Evolutionary conservation across 768 basidiomycete species (phyloP).

Genomic region (Amanita polypyramis): DNA sequence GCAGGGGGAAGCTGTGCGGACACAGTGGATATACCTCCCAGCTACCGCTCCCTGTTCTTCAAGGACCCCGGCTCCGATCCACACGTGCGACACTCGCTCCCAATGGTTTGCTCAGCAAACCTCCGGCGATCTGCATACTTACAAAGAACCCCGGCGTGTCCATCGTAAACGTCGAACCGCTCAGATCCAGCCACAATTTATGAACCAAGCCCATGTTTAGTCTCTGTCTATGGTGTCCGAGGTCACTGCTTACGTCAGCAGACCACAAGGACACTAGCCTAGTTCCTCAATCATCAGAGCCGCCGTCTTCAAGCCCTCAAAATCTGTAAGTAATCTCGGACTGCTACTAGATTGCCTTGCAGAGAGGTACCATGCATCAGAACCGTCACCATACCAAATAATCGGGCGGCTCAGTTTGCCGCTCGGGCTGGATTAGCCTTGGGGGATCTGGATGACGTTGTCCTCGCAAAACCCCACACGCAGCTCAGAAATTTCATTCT

Average conservation of each 20-base stretch:
- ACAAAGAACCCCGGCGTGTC: neutral
- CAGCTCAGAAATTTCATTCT: neutral
- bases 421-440: slow-evolving; percentile 26
- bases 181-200: neutral
- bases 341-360: slow-evolving; percentile 7
- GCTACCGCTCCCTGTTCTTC: neutral
- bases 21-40: neutral
- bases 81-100: slow-evolving; percentile 3
- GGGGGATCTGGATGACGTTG: slow-evolving; percentile 18
- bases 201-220: neutral
- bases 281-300: slow-evolving; percentile 22
- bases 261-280: slow-evolving; percentile 8
- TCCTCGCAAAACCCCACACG: slow-evolving; percentile 11
- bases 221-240: slow-evolving; percentile 6
- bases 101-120: neutral
- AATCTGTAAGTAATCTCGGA: slow-evolving; percentile 38
- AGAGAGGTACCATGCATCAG: neutral
- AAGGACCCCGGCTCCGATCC: slow-evolving; percentile 7
- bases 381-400: neutral
- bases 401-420: neutral
- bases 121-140: neutral
- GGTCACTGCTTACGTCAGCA: slow-evolving; percentile 21
- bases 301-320: slow-evolving; percentile 40
- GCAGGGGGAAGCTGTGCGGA: neutral
- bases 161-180: neutral